These are phyloP conservation scores for Aspergillus udagawae DNA, from an alignment of 2,329 filamentous ascomycete species.

Conservation along the genomic window DNA sequence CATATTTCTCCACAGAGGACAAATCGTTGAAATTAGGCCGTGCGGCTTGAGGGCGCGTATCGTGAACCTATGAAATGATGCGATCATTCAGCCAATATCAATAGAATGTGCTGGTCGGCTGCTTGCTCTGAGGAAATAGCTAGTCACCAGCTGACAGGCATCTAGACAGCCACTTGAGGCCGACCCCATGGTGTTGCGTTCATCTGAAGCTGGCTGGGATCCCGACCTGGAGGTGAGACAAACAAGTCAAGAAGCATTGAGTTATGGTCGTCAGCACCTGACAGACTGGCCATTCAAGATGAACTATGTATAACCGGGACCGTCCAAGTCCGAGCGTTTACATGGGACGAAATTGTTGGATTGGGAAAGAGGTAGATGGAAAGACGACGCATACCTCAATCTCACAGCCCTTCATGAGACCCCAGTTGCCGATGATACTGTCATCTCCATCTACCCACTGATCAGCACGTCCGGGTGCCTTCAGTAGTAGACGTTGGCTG, in stretches of 20 bases:
- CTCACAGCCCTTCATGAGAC: constrained; percentile 38
- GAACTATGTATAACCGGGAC: too few relatives aligned
- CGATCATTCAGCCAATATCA: constrained; percentile 1
- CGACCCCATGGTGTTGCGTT: neutral
- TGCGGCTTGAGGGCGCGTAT: constrained; percentile 70
- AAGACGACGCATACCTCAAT: constrained; percentile 35
- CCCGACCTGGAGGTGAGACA: neutral
- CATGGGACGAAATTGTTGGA: neutral
- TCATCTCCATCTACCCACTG: constrained; percentile 69
- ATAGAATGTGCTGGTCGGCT: neutral
- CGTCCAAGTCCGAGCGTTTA: neutral
- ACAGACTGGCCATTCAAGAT: neutral
- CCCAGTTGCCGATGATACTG: constrained; percentile 53
- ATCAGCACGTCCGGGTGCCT: constrained; percentile 57
- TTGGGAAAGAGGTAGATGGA: neutral
- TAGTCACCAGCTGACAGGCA: neutral
- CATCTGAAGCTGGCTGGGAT: neutral
- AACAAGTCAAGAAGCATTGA: neutral
- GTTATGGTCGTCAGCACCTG: neutral
- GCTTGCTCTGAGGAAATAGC: neutral
- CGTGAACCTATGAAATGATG: constrained; percentile 58
- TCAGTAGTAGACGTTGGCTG: constrained; percentile 71
- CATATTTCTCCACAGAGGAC: constrained; percentile 80
- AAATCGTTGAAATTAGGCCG: constrained; percentile 79
- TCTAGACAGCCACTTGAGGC: neutral